These are phyloP conservation scores for Pythium chondricola DNA, from an alignment of 352 stramenopile genomes.

Conservation along the genomic window DNA sequence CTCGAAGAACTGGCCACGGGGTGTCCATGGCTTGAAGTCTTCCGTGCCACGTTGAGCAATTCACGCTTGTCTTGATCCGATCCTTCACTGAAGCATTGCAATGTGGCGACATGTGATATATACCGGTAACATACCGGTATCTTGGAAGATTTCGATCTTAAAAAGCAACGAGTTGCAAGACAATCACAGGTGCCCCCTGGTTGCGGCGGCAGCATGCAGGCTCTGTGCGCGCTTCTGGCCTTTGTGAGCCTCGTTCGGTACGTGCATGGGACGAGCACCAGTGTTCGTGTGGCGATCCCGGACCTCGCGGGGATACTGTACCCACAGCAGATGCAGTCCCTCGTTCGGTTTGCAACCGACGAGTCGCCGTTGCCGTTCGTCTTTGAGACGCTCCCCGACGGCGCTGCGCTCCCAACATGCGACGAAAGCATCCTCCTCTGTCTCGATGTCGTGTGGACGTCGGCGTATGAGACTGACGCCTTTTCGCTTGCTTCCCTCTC, in stretches of 20 bases:
- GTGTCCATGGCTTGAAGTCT: too few species aligned
- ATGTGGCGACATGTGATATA: not conserved
- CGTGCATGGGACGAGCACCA: not conserved
- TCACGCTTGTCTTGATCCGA: not conserved
- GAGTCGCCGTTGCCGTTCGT: constrained; percentile 2
- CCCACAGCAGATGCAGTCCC: constrained; percentile 10
- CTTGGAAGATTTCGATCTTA: not conserved
- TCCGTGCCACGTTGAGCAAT: too few species aligned
- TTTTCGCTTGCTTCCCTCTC: constrained; percentile 25
- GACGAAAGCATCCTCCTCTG: constrained; percentile 11
- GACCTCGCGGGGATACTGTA: constrained; percentile 27
- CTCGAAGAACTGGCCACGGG: too few species aligned
- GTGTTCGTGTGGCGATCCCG: constrained; percentile 21
- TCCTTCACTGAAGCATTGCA: not conserved
- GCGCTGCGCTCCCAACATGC: constrained; percentile 3
- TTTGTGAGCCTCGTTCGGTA: not conserved
- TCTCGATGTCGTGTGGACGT: constrained; percentile 23
- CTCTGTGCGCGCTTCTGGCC: too few species aligned
- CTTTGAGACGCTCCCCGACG: not conserved
- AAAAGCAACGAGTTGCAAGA: not conserved
- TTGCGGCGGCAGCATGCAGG: too few species aligned
- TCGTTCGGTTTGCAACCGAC: constrained; percentile 16
- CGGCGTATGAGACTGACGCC: constrained; percentile 24
- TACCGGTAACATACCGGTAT: not conserved
- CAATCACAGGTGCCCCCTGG: too few species aligned